Evolutionary conservation across 805 yeast species (phyloP).

Genomic region (Vanderwaltozyma verrucispora): DNA sequence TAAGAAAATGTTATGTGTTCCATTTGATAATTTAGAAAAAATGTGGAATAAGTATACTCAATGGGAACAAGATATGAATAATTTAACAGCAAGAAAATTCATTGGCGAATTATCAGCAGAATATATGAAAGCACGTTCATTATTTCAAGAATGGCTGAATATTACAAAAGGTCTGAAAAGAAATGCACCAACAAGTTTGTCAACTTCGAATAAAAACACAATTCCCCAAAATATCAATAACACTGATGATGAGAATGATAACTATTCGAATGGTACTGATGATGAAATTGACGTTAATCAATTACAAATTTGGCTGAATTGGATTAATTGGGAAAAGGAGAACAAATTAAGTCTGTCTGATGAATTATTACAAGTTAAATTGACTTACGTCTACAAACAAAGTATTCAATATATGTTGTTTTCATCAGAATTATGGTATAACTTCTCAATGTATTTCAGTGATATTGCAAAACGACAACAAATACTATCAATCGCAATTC

Average conservation of each 20-base stretch:
- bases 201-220: slow-evolving; percentile 20
- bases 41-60: slow-evolving; percentile 73
- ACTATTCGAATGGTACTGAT: too few relatives aligned
- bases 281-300: slow-evolving; percentile 25
- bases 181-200: slow-evolving; percentile 21
- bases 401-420: slow-evolving; percentile 35
- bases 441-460: slow-evolving; percentile 27
- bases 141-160: slow-evolving; percentile 59
- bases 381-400: slow-evolving; percentile 63
- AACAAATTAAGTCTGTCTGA: slow-evolving; percentile 57
- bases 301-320: slow-evolving; percentile 49
- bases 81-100: slow-evolving; percentile 72
- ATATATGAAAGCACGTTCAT: slow-evolving; percentile 79
- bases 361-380: slow-evolving; percentile 41
- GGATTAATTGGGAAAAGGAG: slow-evolving; percentile 72
- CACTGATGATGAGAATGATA: too few relatives aligned
- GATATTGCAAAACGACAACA: slow-evolving; percentile 12
- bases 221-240: slow-evolving; percentile 20
- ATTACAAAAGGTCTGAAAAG: slow-evolving; percentile 43
- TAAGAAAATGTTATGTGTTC: slow-evolving; percentile 61
- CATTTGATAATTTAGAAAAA: slow-evolving; percentile 61
- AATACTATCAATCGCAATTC: slow-evolving; percentile 43
- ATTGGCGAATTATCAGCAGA: slow-evolving; percentile 73
- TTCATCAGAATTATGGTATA: slow-evolving; percentile 31
- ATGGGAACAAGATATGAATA: slow-evolving; percentile 72